A percentile compares a stretch with the other conserved stretches of the same genome.
Evolutionary conservation across 257 asterid species (phyloP).

Genomic region (Echium plantagineum): DNA sequence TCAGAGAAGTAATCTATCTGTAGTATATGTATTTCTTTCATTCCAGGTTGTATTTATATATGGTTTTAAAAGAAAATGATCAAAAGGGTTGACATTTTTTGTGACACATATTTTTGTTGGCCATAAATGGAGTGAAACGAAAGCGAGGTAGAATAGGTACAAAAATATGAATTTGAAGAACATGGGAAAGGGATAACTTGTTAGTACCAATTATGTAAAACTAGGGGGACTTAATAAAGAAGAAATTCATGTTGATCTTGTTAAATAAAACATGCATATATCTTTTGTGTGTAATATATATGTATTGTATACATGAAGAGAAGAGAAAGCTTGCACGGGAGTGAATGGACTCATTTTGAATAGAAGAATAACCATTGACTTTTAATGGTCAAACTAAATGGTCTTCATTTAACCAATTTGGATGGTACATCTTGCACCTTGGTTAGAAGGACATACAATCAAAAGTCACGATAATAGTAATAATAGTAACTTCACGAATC

Average conservation of each 20-base stretch:
- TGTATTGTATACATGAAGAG: not conserved
- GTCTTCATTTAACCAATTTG: conserved; percentile 2
- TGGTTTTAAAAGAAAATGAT: not conserved
- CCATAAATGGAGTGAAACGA: conserved; percentile 20
- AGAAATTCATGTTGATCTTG: not conserved
- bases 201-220: conserved; percentile 4
- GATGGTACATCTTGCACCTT: not conserved
- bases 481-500: not conserved
- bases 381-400: conserved; percentile 21
- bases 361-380: conserved; percentile 24
- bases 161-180: conserved; percentile 9
- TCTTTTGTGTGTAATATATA: not conserved
- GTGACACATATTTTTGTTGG: not conserved
- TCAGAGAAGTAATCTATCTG: not conserved
- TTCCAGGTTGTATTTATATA: not conserved
- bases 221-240: not conserved
- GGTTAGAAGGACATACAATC: not conserved
- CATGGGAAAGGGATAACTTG: conserved; percentile 16
- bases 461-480: too few relatives aligned
- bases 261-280: not conserved
- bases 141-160: conserved; percentile 25
- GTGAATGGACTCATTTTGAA: conserved; percentile 26
- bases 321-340: conserved; percentile 1
- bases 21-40: not conserved
- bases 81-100: not conserved